Conservation (phyloP, 495 filamentous ascomycete genomes). For the Podospora fimiseda region DNA sequence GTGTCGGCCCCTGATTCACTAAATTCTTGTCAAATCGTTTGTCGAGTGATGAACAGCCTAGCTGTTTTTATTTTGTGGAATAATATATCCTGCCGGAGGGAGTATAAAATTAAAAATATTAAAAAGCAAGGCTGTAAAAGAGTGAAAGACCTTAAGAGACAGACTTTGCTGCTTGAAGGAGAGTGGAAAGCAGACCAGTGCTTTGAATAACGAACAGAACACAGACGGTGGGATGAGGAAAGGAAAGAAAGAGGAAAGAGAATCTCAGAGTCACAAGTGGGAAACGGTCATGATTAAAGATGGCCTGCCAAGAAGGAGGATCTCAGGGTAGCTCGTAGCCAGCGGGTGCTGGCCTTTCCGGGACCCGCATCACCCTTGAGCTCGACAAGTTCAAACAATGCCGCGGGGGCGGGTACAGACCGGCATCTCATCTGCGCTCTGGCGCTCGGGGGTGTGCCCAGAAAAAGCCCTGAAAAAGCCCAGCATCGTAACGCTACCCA, state of each 20-base stretch:
- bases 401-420: not conserved
- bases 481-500: conserved; percentile 1
- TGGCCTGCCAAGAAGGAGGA: conserved; percentile 14
- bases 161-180: conserved; percentile 33
- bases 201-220: conserved; percentile 42
- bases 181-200: conserved; percentile 54
- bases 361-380: conserved; percentile 19
- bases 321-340: not conserved
- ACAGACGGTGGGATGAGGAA: conserved; percentile 21
- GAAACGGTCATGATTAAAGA: conserved; percentile 35
- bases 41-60: conserved; percentile 40
- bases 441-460: conserved; percentile 10
- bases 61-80: conserved; percentile 28
- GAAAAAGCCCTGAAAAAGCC: not conserved
- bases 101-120: conserved; percentile 36
- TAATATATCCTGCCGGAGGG: conserved; percentile 21
- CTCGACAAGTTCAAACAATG: conserved; percentile 6
- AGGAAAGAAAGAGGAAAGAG: conserved; percentile 16
- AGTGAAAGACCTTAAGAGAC: conserved; percentile 14
- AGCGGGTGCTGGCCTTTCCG: conserved; percentile 31
- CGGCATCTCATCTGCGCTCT: not conserved
- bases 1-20: no score
- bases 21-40: conserved; percentile 11
- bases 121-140: conserved; percentile 22
- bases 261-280: conserved; percentile 20